Percentiles rank a stretch among this genome's conserved stretches.
These are phyloP conservation scores for Fusarium globosum DNA, from an alignment of 2,329 filamentous ascomycete genomes.

Conservation along the genomic window DNA sequence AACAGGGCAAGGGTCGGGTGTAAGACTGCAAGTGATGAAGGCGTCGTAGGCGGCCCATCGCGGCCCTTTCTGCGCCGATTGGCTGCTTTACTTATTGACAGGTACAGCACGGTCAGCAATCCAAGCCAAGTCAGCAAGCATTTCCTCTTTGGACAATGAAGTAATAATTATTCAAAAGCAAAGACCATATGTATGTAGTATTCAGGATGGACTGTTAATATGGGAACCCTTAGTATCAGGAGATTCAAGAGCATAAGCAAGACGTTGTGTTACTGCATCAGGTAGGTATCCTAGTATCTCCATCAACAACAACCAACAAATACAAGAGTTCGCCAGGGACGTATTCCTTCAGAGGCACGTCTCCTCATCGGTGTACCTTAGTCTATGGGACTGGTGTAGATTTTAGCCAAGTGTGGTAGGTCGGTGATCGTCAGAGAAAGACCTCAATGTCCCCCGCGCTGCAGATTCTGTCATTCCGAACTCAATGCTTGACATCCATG, in stretches of 20 bases:
- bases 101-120: slow-evolving; percentile 1
- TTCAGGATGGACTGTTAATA: background rate
- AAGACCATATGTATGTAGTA: background rate
- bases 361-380: slow-evolving; percentile 2
- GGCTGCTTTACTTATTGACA: slow-evolving; percentile 7
- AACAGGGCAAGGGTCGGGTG: slow-evolving; percentile 16
- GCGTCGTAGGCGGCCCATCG: background rate
- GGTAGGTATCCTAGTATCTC: background rate
- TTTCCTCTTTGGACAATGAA: background rate
- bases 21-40: slow-evolving; percentile 2
- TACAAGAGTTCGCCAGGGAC: background rate
- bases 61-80: slow-evolving; percentile 19
- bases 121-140: slow-evolving; percentile 8
- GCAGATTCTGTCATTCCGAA: slow-evolving; percentile 10
- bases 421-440: slow-evolving; percentile 11
- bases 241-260: background rate
- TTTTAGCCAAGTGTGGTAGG: slow-evolving; percentile 16
- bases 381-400: background rate
- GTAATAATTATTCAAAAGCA: background rate
- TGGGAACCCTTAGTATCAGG: background rate
- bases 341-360: slow-evolving; percentile 16
- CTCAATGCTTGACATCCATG: slow-evolving; percentile 12
- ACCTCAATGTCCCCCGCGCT: slow-evolving; percentile 19
- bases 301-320: background rate
- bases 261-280: background rate